Percentiles rank a stretch among this genome's conserved stretches.
These are phyloP conservation scores for Mucor racemosus DNA, from an alignment of 371 early-diverging fungal genomes.

Conservation along the genomic window DNA sequence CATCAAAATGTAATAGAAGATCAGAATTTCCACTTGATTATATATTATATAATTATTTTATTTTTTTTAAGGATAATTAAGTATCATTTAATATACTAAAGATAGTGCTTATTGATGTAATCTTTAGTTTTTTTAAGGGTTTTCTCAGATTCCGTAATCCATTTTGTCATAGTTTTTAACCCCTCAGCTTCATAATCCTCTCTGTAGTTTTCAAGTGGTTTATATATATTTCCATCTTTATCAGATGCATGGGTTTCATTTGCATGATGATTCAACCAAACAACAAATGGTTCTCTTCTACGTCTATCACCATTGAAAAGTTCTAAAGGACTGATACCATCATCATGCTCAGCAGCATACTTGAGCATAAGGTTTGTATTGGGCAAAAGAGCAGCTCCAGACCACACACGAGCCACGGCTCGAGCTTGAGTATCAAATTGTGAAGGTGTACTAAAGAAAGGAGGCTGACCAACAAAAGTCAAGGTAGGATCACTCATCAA, in stretches of 20 bases:
- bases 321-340: constrained; percentile 13
- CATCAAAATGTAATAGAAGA: no score
- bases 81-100: not conserved
- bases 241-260: not conserved
- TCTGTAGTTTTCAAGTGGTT: constrained; percentile 12
- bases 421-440: constrained; percentile 43
- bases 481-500: constrained; percentile 42
- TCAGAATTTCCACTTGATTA: no score
- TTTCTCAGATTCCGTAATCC: not conserved
- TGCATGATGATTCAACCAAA: constrained; percentile 47
- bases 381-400: constrained; percentile 36
- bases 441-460: constrained; percentile 21
- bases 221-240: constrained; percentile 1
- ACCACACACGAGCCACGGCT: constrained; percentile 47
- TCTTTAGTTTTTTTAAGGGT: constrained; percentile 7
- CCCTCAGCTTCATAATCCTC: constrained; percentile 15
- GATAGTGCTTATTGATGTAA: not conserved
- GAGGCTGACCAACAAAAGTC: constrained; percentile 37
- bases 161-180: not conserved
- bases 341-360: constrained; percentile 17
- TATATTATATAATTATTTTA: no score
- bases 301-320: constrained; percentile 11
- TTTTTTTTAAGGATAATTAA: no score
- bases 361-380: constrained; percentile 25
- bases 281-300: constrained; percentile 22